A percentile compares a stretch with the other conserved stretches of the same genome.
Evolutionary conservation across 2,329 filamentous ascomycete species (phyloP).

Genomic region (Ceratocystis eucalypticola): DNA sequence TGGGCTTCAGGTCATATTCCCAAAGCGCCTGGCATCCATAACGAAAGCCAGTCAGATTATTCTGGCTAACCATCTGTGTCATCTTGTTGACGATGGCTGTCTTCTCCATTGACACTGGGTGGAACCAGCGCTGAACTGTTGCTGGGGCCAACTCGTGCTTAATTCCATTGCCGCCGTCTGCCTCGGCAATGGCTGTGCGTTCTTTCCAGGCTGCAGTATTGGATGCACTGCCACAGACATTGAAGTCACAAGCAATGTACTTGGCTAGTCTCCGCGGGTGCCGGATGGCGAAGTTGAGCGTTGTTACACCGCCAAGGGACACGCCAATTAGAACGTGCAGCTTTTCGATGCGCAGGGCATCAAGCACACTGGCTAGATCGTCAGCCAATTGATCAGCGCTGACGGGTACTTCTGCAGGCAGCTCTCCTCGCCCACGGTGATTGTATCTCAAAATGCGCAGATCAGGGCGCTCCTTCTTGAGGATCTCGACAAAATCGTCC

Average conservation of each 20-base stretch:
- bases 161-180: constrained; percentile 44
- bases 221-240: constrained; percentile 53
- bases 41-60: constrained; percentile 56
- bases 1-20: constrained; percentile 51
- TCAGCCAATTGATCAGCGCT: constrained; percentile 52
- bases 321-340: constrained; percentile 61
- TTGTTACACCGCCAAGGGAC: constrained; percentile 67
- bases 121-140: constrained; percentile 71
- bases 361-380: constrained; percentile 53
- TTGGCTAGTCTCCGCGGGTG: constrained; percentile 44
- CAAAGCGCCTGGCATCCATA: constrained; percentile 57
- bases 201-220: constrained; percentile 73
- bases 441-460: constrained; percentile 68
- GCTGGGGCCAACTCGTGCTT: constrained; percentile 48
- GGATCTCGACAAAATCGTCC: constrained; percentile 55
- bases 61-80: constrained; percentile 53
- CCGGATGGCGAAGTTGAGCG: constrained; percentile 56
- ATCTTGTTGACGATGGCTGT: constrained; percentile 42
- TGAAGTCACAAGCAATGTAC: constrained; percentile 69
- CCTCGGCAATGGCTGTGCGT: constrained; percentile 53
- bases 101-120: constrained; percentile 35
- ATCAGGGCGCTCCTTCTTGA: constrained; percentile 45
- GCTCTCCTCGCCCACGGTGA: constrained; percentile 51
- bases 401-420: constrained; percentile 36
- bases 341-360: constrained; percentile 53